Conservation (phyloP, 2,329 filamentous ascomycete species). For the Saccharata proteae region DNA sequence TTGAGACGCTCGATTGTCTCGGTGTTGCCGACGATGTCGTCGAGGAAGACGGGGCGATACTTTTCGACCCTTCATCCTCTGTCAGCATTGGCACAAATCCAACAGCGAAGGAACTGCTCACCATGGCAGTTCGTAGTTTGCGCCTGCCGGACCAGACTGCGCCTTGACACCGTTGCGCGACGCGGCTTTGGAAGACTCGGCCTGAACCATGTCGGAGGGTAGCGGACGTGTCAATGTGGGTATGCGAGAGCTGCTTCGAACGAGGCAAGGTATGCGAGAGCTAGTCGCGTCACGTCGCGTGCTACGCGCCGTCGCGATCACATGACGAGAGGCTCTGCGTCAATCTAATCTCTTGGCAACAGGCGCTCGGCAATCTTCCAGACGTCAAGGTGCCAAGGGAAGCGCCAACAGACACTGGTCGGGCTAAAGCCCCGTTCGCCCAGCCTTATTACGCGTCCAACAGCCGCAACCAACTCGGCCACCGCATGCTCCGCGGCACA, state of each 20-base stretch:
- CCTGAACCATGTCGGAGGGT: constrained; percentile 31
- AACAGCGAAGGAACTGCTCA: constrained; percentile 24
- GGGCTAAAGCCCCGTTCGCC: too few species aligned
- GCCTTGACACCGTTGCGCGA: constrained; percentile 30
- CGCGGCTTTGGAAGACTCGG: constrained; percentile 38
- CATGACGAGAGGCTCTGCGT: too few species aligned
- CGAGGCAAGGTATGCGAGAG: too few species aligned
- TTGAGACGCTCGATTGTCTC: constrained; percentile 96
- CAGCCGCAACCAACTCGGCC: too few species aligned
- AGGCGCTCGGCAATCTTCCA: too few species aligned
- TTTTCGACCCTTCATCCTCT: constrained; percentile 76
- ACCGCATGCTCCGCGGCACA: too few species aligned
- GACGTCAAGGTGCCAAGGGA: too few species aligned
- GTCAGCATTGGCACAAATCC: constrained; percentile 1
- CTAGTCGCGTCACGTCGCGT: too few species aligned
- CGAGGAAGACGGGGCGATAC: constrained; percentile 85
- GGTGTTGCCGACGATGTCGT: constrained; percentile 95
- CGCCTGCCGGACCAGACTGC: constrained; percentile 22
- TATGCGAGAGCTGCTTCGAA: background rate
- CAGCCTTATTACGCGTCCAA: too few species aligned
- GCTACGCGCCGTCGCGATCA: too few species aligned
- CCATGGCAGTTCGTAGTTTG: constrained; percentile 71
- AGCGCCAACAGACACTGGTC: too few species aligned
- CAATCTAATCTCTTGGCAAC: too few species aligned
- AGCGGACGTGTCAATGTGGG: background rate